Evolutionary conservation across 2,329 filamentous ascomycete genomes (phyloP).

Genomic region (Scedosporium aurantiacum): DNA sequence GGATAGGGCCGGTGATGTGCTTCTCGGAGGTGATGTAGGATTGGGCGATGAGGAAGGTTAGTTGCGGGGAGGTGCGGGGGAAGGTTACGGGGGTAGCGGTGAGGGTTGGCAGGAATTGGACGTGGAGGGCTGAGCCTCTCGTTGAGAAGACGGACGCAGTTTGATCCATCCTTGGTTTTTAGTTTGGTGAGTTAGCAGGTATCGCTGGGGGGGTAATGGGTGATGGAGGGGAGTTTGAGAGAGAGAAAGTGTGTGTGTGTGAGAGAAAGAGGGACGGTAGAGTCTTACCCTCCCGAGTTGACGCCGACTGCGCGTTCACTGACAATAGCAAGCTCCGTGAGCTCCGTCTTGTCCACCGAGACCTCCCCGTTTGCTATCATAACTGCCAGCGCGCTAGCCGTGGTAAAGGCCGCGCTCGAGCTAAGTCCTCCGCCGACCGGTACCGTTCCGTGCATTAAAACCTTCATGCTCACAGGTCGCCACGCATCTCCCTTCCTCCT

Average conservation of each 20-base stretch:
- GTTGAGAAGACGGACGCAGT: conserved; percentile 89
- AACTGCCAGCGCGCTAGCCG: conserved; percentile 76
- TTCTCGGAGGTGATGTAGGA: conserved; percentile 93
- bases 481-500: conserved; percentile 46
- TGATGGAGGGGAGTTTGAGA: not conserved
- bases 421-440: conserved; percentile 86
- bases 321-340: conserved; percentile 87
- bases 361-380: conserved; percentile 74
- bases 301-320: conserved; percentile 91
- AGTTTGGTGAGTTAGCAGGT: not conserved
- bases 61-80: conserved; percentile 67
- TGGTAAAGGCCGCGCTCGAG: conserved; percentile 89
- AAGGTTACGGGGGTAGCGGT: conserved; percentile 69
- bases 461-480: conserved; percentile 64
- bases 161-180: conserved; percentile 72
- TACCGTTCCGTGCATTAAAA: conserved; percentile 84
- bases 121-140: conserved; percentile 76
- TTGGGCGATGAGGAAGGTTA: conserved; percentile 89
- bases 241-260: not conserved
- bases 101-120: conserved; percentile 75
- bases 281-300: conserved; percentile 76
- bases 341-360: conserved; percentile 75
- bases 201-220: conserved; percentile 1
- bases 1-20: conserved; percentile 81
- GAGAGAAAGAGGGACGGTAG: conserved; percentile 2